Percentiles rank a stretch among this genome's conserved stretches.
Conservation (phyloP, 306 rosid genomes). For the Fragaria vesca region DNA sequence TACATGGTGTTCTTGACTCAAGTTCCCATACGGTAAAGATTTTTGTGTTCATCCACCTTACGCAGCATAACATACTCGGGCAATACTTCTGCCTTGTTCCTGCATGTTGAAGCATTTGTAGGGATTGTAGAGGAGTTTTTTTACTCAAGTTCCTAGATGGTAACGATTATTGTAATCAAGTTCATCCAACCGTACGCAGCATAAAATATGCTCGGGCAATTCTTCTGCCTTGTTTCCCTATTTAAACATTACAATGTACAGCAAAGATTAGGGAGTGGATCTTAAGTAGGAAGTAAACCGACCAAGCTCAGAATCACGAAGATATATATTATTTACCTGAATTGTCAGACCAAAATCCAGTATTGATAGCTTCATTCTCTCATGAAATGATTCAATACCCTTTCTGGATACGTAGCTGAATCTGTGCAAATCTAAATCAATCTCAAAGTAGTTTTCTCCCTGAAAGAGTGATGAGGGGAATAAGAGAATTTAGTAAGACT, state of each 20-base stretch:
- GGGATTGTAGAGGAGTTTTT: constrained; percentile 13
- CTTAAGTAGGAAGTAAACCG: constrained; percentile 11
- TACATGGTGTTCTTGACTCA: constrained; percentile 24
- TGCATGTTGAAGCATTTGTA: no score
- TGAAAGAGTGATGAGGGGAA: constrained; percentile 30
- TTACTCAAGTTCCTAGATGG: constrained; percentile 40
- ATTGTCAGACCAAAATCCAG: constrained; percentile 87
- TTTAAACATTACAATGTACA: constrained; percentile 21
- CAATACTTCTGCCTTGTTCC: constrained; percentile 44
- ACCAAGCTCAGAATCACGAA: constrained; percentile 8
- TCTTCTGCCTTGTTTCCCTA: constrained; percentile 90
- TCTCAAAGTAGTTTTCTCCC: constrained; percentile 97
- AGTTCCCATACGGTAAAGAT: constrained; percentile 44
- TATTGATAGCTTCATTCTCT: constrained; percentile 63
- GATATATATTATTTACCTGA: constrained; percentile 54
- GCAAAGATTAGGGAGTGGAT: constrained; percentile 15
- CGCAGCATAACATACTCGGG: constrained; percentile 78
- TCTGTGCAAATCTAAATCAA: constrained; percentile 92
- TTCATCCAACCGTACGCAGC: constrained; percentile 71
- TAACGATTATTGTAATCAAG: constrained; percentile 54
- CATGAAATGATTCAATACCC: constrained; percentile 82
- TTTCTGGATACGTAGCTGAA: constrained; percentile 90
- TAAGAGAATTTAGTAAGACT: background rate
- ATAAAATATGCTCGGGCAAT: constrained; percentile 76
- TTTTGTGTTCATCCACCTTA: constrained; percentile 62